Percentiles rank a stretch among this genome's conserved stretches.
Conservation (phyloP, 768 basidiomycete genomes). For the Tulasnella sp. region DNA sequence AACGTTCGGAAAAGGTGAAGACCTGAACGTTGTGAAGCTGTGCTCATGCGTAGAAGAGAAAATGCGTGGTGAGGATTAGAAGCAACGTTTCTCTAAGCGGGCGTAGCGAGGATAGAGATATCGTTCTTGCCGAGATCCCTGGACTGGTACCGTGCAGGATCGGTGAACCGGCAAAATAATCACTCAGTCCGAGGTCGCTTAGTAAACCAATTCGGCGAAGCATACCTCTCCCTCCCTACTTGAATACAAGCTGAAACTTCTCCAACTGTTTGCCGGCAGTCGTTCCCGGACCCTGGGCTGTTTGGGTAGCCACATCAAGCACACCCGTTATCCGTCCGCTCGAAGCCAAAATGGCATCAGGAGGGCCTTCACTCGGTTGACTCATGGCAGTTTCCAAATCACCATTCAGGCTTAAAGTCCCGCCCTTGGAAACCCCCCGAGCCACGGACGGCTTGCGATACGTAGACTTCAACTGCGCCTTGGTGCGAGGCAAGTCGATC, state of each 20-base stretch:
- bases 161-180: conserved; percentile 72
- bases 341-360: background rate
- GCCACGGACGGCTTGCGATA: conserved; percentile 65
- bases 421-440: conserved; percentile 11
- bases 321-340: background rate
- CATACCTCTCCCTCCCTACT: conserved; percentile 95
- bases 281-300: background rate
- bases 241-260: conserved; percentile 95
- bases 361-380: background rate
- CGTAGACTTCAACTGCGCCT: conserved; percentile 94
- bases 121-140: conserved; percentile 96
- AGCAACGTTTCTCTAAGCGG: background rate
- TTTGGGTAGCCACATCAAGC: background rate
- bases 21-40: conserved; percentile 93
- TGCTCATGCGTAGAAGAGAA: conserved; percentile 68
- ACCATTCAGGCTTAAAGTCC: background rate
- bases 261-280: conserved; percentile 66
- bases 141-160: conserved; percentile 94
- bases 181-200: no score
- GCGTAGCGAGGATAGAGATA: conserved; percentile 95
- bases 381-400: background rate
- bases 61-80: conserved; percentile 22
- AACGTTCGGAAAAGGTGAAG: conserved; percentile 93
- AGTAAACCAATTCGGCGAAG: background rate
- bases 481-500: conserved; percentile 93